These are phyloP conservation scores for Apiospora rasikravindrae DNA, from an alignment of 2,329 filamentous ascomycete genomes.

Conservation along the genomic window DNA sequence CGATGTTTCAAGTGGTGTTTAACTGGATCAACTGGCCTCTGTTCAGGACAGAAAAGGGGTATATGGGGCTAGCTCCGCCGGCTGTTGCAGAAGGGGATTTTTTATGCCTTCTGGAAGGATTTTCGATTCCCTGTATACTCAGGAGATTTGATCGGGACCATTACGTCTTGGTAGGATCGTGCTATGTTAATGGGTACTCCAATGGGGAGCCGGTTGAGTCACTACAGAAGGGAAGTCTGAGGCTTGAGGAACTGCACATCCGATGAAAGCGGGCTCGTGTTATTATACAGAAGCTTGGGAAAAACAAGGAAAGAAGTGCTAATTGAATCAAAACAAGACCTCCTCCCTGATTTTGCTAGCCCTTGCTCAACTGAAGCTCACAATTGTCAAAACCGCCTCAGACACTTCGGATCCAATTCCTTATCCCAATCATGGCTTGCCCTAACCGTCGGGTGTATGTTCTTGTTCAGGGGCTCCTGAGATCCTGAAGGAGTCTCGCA, in stretches of 20 bases:
- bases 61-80: constrained; percentile 11
- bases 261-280: too few species aligned
- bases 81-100: constrained; percentile 9
- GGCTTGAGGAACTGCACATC: not conserved
- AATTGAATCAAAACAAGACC: too few species aligned
- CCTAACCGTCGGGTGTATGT: too few species aligned
- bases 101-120: constrained; percentile 18
- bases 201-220: not conserved
- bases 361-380: too few species aligned
- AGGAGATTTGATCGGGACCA: not conserved
- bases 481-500: not conserved
- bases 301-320: too few species aligned
- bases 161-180: constrained; percentile 17
- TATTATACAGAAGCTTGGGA: too few species aligned
- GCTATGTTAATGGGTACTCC: constrained; percentile 15
- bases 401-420: too few species aligned
- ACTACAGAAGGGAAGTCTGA: not conserved
- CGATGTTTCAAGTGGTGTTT: not conserved
- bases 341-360: too few species aligned
- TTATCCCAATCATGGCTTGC: too few species aligned
- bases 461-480: not conserved
- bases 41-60: not conserved
- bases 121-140: constrained; percentile 5
- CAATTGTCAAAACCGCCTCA: too few species aligned
- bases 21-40: not conserved